A percentile compares a stretch with the other conserved stretches of the same genome.
These are phyloP conservation scores for Aphanomyces euteiches DNA, from an alignment of 352 stramenopile genomes.

Conservation along the genomic window DNA sequence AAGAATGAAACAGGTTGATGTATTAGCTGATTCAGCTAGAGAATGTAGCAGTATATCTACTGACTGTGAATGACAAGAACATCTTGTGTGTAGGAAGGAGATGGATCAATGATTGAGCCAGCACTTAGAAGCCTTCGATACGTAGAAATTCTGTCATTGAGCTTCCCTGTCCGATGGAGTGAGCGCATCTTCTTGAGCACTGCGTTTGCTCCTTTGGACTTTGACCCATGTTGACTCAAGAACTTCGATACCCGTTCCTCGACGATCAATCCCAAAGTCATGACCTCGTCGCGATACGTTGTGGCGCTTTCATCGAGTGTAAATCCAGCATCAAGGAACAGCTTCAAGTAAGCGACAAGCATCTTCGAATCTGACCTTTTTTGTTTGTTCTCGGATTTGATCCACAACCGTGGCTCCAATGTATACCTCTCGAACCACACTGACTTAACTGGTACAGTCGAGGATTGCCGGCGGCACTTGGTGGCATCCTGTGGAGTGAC, in stretches of 20 bases:
- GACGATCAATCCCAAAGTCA: background rate
- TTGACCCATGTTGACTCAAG: background rate
- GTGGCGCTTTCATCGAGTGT: constrained; percentile 6
- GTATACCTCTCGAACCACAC: constrained; percentile 37
- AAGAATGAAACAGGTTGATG: too few relatives aligned
- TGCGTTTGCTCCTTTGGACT: background rate
- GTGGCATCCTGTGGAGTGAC: background rate
- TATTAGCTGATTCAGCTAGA: too few relatives aligned
- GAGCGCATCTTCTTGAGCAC: background rate
- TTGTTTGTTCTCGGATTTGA: background rate
- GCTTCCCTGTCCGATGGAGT: background rate
- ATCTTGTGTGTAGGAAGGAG: background rate
- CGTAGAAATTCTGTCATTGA: background rate
- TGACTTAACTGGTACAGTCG: background rate
- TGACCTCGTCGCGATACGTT: constrained; percentile 1
- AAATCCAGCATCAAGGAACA: constrained; percentile 34
- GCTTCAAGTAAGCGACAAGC: constrained; percentile 37
- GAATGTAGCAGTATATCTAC: too few relatives aligned
- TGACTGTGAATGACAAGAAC: background rate
- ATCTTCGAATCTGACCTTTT: constrained; percentile 33
- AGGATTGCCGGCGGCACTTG: constrained; percentile 1
- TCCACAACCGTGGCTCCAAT: constrained; percentile 30
- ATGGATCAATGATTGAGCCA: background rate
- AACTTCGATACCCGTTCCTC: background rate
- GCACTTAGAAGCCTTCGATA: background rate